Conservation (phyloP, 2,329 filamentous ascomycete species). For the Bimuria novae-zelandiae region DNA sequence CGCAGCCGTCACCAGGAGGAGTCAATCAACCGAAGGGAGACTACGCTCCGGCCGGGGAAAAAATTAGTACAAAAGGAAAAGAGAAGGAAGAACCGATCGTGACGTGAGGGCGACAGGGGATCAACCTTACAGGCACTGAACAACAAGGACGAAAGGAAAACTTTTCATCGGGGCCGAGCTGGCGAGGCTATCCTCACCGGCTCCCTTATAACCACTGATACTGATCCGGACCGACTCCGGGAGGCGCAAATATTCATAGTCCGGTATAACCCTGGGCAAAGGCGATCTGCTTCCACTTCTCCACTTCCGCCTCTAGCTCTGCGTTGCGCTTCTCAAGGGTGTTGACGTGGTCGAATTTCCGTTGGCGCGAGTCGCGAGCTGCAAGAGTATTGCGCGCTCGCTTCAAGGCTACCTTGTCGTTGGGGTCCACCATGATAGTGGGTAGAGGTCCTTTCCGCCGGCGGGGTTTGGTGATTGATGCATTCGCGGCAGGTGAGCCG, state of each 20-base stretch:
- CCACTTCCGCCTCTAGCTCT: conserved; percentile 62
- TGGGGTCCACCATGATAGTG: conserved; percentile 75
- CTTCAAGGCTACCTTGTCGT: conserved; percentile 82
- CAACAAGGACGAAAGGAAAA: conserved; percentile 21
- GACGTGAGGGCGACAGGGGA: neutral
- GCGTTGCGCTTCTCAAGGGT: conserved; percentile 74
- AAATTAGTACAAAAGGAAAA: neutral
- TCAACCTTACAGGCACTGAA: conserved; percentile 6
- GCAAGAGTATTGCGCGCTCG: conserved; percentile 92
- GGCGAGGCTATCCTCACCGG: conserved; percentile 40
- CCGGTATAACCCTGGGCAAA: conserved; percentile 44
- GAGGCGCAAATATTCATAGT: conserved; percentile 38
- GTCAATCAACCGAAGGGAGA: conserved; percentile 46
- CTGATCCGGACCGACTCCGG: conserved; percentile 28
- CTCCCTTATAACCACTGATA: conserved; percentile 36
- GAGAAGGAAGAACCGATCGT: neutral
- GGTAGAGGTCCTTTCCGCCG: conserved; percentile 81
- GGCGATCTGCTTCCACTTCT: conserved; percentile 50
- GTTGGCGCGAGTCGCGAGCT: conserved; percentile 87
- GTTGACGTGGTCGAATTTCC: conserved; percentile 78
- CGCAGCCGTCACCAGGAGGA: conserved; percentile 38
- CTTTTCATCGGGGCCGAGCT: conserved; percentile 34
- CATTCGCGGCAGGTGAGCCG: conserved; percentile 63
- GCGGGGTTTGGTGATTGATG: conserved; percentile 71
- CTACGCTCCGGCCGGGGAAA: conserved; percentile 34